Conservation (phyloP, 176 grass and related monocot species). For the Rhipidocladum racemiflorum region DNA sequence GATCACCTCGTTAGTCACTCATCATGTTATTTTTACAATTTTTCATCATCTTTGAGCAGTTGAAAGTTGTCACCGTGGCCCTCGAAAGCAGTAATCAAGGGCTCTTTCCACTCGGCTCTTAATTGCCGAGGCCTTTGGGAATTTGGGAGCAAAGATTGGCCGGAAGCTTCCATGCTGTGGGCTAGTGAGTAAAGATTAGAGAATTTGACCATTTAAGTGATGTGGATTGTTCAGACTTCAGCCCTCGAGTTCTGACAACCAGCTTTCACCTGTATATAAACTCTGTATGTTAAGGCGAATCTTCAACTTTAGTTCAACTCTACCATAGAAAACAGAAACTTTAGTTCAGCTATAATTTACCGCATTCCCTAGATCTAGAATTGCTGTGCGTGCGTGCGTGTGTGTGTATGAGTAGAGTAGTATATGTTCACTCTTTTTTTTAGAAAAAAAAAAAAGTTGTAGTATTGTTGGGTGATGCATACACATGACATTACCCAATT, state of each 20-base stretch:
- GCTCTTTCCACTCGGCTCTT: neutral
- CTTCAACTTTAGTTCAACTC: neutral
- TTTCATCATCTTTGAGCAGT: neutral
- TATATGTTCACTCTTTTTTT: no score
- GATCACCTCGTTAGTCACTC: neutral
- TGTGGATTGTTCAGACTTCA: neutral
- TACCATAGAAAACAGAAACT: neutral
- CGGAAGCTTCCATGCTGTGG: neutral
- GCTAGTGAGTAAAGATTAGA: neutral
- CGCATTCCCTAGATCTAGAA: neutral
- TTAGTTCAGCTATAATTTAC: neutral
- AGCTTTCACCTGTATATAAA: neutral
- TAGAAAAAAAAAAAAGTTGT: no score
- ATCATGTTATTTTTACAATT: no score
- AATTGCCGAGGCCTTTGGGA: neutral
- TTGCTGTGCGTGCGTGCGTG: neutral
- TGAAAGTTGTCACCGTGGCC: conserved; percentile 8
- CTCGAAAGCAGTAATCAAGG: neutral
- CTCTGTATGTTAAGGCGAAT: neutral
- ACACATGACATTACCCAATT: no score
- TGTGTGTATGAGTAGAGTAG: no score
- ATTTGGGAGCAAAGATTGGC: neutral
- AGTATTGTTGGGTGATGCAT: no score
- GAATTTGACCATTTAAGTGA: neutral
- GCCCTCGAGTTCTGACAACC: neutral